Percentiles rank a stretch among this genome's conserved stretches.
Conservation (phyloP, 2,329 filamentous ascomycete genomes). For the Dactylellina sp. region DNA sequence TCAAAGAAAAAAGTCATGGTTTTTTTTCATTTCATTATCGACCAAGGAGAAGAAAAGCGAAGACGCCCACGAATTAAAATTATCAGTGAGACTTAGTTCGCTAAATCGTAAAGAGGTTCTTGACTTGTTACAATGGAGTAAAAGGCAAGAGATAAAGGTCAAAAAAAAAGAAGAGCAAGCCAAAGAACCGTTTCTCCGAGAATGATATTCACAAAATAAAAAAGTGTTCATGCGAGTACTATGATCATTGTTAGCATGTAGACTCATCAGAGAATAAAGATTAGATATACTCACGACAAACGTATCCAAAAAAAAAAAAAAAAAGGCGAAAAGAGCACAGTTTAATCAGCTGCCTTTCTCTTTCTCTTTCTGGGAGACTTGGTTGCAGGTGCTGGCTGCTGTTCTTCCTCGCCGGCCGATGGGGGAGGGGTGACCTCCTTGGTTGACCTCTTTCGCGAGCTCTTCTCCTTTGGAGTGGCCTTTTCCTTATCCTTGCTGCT, state of each 20-base stretch:
- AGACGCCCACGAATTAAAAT: background rate
- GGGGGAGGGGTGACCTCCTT: slow-evolving; percentile 54
- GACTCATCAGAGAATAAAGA: background rate
- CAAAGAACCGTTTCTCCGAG: background rate
- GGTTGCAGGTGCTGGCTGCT: slow-evolving; percentile 28
- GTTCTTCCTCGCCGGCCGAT: slow-evolving; percentile 48
- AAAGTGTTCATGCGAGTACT: background rate
- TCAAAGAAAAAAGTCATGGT: slow-evolving; percentile 4
- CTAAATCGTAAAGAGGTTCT: background rate
- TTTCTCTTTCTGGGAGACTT: slow-evolving; percentile 56
- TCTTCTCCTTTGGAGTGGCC: slow-evolving; percentile 56
- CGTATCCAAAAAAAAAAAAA: background rate
- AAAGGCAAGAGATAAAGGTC: background rate
- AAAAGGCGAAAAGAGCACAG: background rate
- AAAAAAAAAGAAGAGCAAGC: background rate
- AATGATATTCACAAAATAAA: background rate
- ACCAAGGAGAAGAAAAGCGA: background rate
- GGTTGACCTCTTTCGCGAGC: slow-evolving; percentile 46
- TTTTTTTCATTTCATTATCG: slow-evolving; percentile 28
- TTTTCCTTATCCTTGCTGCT: slow-evolving; percentile 41
- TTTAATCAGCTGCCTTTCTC: slow-evolving; percentile 53
- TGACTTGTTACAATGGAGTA: slow-evolving; percentile 1
- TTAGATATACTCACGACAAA: slow-evolving; percentile 1
- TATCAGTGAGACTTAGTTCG: background rate
- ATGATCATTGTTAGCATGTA: too few species aligned